Conservation (phyloP, 192 early-diverging fungal genomes). For the Backusella macrospora region DNA sequence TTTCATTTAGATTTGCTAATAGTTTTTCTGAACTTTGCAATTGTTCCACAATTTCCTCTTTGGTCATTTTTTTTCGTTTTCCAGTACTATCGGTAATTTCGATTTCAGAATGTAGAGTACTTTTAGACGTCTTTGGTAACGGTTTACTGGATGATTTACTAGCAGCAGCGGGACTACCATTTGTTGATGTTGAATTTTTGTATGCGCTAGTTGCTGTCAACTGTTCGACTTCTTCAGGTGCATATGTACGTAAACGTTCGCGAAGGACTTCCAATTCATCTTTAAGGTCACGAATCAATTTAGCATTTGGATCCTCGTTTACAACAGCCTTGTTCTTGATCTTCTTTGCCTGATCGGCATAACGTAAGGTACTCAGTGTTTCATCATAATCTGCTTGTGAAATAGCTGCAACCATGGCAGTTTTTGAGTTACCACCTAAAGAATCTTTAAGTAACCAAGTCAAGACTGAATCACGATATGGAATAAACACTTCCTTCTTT, state of each 20-base stretch:
- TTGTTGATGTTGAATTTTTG: constrained; percentile 7
- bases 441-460: constrained; percentile 77
- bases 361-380: constrained; percentile 73
- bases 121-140: not conserved
- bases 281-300: constrained; percentile 70
- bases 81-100: constrained; percentile 32
- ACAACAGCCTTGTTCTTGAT: constrained; percentile 81
- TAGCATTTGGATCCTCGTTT: constrained; percentile 75
- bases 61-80: constrained; percentile 37
- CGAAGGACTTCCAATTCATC: constrained; percentile 67
- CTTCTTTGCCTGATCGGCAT: constrained; percentile 80
- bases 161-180: not conserved
- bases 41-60: constrained; percentile 63
- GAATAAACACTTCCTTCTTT: constrained; percentile 67
- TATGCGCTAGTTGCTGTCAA: constrained; percentile 29
- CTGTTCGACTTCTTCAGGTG: constrained; percentile 42
- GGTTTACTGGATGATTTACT: constrained; percentile 30
- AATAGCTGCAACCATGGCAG: constrained; percentile 67
- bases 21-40: constrained; percentile 75
- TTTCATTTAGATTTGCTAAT: constrained; percentile 68
- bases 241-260: constrained; percentile 43
- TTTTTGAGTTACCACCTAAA: constrained; percentile 71
- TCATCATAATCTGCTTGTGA: constrained; percentile 67
- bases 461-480: constrained; percentile 89
- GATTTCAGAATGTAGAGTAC: constrained; percentile 26